phyloP scores from a whole-genome alignment of 345 rosid species.

The Ailanthus altissimus region DNA sequence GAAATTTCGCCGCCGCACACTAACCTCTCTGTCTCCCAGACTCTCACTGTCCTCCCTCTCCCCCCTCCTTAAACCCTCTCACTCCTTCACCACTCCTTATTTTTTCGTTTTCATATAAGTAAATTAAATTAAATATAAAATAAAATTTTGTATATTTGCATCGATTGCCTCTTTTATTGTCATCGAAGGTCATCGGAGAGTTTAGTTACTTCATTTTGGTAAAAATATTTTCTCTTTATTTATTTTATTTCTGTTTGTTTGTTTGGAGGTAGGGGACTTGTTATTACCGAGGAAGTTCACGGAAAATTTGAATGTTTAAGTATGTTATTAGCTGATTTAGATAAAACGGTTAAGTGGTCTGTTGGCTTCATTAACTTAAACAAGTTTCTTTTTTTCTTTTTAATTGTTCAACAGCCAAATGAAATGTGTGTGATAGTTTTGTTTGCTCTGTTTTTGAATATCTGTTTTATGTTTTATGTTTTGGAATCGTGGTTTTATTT shows the following conservation, averaged over 20 bases:
- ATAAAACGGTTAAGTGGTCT: not conserved
- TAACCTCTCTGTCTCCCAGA: not conserved
- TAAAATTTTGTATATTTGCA: too few relatives aligned
- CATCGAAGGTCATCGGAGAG: too few relatives aligned
- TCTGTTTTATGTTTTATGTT: not conserved
- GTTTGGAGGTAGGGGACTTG: not conserved
- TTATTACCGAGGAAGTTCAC: not conserved
- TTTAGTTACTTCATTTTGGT: too few relatives aligned
- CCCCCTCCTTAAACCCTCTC: conserved; percentile 27
- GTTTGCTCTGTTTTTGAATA: not conserved
- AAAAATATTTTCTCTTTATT: not conserved
- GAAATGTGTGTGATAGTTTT: not conserved
- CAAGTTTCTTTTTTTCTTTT: not conserved
- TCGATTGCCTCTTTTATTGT: too few relatives aligned
- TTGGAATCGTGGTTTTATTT: not conserved
- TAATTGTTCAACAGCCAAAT: not conserved
- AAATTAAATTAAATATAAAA: too few relatives aligned
- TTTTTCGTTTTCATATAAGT: not conserved
- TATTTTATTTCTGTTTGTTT: too few relatives aligned
- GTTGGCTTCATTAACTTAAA: not conserved
- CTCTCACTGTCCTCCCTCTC: not conserved
- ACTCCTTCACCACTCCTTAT: not conserved
- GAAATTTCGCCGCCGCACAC: conserved; percentile 24
- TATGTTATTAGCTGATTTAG: not conserved
- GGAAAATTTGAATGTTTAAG: not conserved